phyloP scores from a whole-genome alignment of 306 rosid genomes.

The Mimosa pudica region DNA sequence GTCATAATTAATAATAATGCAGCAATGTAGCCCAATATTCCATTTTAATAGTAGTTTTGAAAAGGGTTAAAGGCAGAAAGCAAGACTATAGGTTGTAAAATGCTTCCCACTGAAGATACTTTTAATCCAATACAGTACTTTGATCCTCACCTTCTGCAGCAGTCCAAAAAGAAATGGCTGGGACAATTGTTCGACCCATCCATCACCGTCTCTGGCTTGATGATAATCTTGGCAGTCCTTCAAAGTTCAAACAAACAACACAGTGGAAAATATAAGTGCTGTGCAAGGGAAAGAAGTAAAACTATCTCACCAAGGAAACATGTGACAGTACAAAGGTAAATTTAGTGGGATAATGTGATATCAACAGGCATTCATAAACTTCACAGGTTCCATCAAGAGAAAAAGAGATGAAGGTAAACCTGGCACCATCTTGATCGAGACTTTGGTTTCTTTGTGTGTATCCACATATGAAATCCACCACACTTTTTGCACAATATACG shows the following conservation, averaged over 20 bases:
- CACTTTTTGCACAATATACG: conserved; percentile 88
- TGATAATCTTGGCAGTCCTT: conserved; percentile 97
- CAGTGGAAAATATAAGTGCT: conserved; percentile 34
- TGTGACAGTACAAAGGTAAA: conserved; percentile 17
- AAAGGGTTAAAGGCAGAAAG: conserved; percentile 15
- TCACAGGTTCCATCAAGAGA: conserved; percentile 12
- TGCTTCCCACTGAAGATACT: conserved; percentile 14
- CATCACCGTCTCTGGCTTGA: conserved; percentile 98
- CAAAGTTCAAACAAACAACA: conserved; percentile 30
- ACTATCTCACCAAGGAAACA: conserved; percentile 21
- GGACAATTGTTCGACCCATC: conserved; percentile 98
- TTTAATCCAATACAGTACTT: neutral
- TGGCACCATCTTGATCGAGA: conserved; percentile 98
- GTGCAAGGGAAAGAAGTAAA: conserved; percentile 11
- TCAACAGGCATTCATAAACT: conserved; percentile 30
- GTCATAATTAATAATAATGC: conserved; percentile 16
- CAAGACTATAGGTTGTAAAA: conserved; percentile 11
- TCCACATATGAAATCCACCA: conserved; percentile 79
- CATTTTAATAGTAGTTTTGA: neutral
- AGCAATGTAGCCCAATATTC: neutral
- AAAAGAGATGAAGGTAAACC: conserved; percentile 53
- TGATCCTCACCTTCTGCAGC: conserved; percentile 78
- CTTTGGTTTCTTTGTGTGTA: conserved; percentile 78
- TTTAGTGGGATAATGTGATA: conserved; percentile 16
- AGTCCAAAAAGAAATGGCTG: conserved; percentile 89